Evolutionary conservation across 2,329 filamentous ascomycete species (phyloP), one percentile per base, ranked within the genome.

Genomic region (Diaporthe amygdali): DNA sequence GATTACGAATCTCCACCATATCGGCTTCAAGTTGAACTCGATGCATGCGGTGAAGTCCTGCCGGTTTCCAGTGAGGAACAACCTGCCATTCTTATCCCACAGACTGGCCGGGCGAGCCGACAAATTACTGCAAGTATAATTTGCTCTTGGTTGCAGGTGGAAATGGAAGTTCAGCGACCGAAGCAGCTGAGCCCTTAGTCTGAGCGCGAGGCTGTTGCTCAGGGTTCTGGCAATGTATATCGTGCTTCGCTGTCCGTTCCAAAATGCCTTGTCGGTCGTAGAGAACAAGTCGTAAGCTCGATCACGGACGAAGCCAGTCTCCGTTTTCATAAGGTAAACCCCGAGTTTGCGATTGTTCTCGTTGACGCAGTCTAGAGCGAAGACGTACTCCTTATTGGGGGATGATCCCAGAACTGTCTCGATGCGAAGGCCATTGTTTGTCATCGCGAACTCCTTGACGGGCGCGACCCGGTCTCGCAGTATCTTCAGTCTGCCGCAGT

Each of bases 341-440:
- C 71, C 71, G 17, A 72, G 39, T 15, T 52, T 66, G n/a, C 25
- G 30, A 9, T 70, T 55, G 10, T 41, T n/a, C 12, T 69, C 68
- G 46, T 72, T 44, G 25, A 64, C 63, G 30, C 71, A 72, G 51
- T 72, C 71, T 15, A 72, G 68, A 2, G 71, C 49, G 32, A 74
- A 64, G 49, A 74, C 51, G 52, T 71, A 72, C 41, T 72, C 72
- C 46, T 68, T 72, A 15, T 64, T 51, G 17, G 61, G 49, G 27
- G 56, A 56, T 6, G 64, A 66, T 2, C 47, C 71, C 7, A 74
- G 68, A 17, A 49, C 47, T 2, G 72, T 74, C 20, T 69, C 55
- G 27, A 74, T 72, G 10, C 72, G 54, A 20, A 74, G 59, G 10
- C 72, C 72, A 39, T 70, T 72, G 66, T 74, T 72, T 17, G 70